Conservation (phyloP, 2,329 filamentous ascomycete genomes). For the Diplodia seriata region DNA sequence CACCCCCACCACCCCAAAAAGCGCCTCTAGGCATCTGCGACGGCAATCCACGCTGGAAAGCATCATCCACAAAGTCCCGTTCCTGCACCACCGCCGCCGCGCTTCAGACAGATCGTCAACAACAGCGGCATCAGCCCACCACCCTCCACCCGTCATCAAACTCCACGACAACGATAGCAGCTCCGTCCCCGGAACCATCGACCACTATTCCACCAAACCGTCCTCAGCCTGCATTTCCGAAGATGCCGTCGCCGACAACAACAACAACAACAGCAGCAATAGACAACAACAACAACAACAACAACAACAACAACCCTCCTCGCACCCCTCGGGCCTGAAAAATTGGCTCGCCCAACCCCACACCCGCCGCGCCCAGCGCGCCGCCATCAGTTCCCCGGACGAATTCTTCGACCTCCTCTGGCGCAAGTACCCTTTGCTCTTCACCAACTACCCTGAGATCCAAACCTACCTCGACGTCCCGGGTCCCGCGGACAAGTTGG, state of each 20-base stretch:
- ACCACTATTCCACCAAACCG: background rate
- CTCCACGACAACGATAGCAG: background rate
- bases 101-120: background rate
- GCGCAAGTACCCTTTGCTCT: background rate
- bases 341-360: background rate
- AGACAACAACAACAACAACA: background rate
- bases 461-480: background rate
- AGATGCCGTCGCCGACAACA: background rate
- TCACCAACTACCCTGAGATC: conserved; percentile 3
- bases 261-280: too few species aligned
- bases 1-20: background rate
- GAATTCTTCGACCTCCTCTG: background rate
- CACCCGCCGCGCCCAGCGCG: conserved; percentile 5
- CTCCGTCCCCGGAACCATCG: background rate
- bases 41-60: background rate
- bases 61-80: background rate
- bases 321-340: background rate
- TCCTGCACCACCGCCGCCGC: background rate
- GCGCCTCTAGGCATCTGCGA: background rate
- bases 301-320: background rate
- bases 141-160: background rate
- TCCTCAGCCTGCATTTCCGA: background rate
- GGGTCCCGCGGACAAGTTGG: conserved; percentile 8
- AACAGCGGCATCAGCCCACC: background rate
- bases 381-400: background rate